These are phyloP conservation scores for Paraphoma chrysanthemicola DNA, from an alignment of 2,329 filamentous ascomycete genomes.

Conservation along the genomic window DNA sequence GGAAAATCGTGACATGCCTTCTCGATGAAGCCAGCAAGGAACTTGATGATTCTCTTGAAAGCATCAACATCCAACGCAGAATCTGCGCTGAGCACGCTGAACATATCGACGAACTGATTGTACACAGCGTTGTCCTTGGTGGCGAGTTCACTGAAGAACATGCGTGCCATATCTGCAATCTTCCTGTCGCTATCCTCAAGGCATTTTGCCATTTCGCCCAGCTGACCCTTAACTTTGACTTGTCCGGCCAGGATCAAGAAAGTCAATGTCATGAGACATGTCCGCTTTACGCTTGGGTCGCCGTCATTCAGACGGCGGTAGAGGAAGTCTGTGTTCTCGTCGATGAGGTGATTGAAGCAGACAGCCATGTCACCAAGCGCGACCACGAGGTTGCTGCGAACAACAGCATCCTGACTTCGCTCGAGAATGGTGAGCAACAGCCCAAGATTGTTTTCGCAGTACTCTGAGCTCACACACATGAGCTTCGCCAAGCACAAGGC, in stretches of 20 bases:
- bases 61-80: slow-evolving; percentile 81
- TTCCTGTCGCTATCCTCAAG: slow-evolving; percentile 94
- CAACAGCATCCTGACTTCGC: slow-evolving; percentile 87
- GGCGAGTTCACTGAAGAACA: slow-evolving; percentile 98
- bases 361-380: slow-evolving; percentile 98
- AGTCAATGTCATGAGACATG: slow-evolving; percentile 96
- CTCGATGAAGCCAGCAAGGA: slow-evolving; percentile 93
- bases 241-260: slow-evolving; percentile 97
- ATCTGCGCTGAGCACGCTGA: slow-evolving; percentile 87
- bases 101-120: slow-evolving; percentile 99
- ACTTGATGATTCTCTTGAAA: slow-evolving; percentile 86
- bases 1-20: slow-evolving; percentile 67
- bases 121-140: slow-evolving; percentile 99
- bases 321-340: slow-evolving; percentile 98
- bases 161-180: slow-evolving; percentile 89
- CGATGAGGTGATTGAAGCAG: slow-evolving; percentile 98
- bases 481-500: slow-evolving; percentile 95
- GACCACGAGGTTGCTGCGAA: slow-evolving; percentile 94
- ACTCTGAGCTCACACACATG: slow-evolving; percentile 97
- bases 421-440: slow-evolving; percentile 98
- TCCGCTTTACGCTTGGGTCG: slow-evolving; percentile 91
- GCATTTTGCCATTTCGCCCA: slow-evolving; percentile 99
- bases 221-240: slow-evolving; percentile 98
- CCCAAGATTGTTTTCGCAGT: slow-evolving; percentile 90
- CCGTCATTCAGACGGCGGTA: slow-evolving; percentile 91